Evolutionary conservation across 176 grass and related monocot genomes (phyloP), one percentile per base, ranked within the genome.

Genomic region (Paspalum notatum): DNA sequence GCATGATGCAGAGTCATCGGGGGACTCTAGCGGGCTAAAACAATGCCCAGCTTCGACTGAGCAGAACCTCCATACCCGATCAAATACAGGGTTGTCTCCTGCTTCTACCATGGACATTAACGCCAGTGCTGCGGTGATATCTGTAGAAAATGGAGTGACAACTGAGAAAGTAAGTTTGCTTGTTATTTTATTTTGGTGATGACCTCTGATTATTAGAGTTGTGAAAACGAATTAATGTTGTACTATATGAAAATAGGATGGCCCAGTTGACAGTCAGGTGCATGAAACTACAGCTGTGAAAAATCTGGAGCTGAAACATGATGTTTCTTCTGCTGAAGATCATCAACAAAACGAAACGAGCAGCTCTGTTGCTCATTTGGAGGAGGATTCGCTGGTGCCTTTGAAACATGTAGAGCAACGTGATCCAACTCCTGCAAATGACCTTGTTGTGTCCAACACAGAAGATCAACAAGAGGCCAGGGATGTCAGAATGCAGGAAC

Each of bases 241-340:
- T 49, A 44, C 32, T 57, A 17, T 20, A 48, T 82, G 13, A 66
- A 82, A 50, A 82, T 66, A 89, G 83, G 83, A 66, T 15, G 17
- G 18, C 13, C 42, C 68, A 48, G 18, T 9, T 2, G 40, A 80
- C 43, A 18, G 39, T 44, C 49, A 84, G 42, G 20, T 40, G 16
- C 25, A 5, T 6, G 64, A 71, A 44, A 32, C 70, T 87, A 44
- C 14, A 55, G 0, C 12, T 80, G 17, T 44, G 17, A 49, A 73
- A 79, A 88, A 25, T 18, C 26, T 18, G 0, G 51, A 58, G 12
- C 43, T 50, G 41, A 67, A 84, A 67, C 32, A 66, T 52, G 41
- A 58, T 43, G 68, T 9, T 60, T 62, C 58, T 51, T 9, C 43
- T 74, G 69, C 18, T 37, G 66, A 55, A 56, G 54, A 45, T 71